A percentile compares a stretch with the other conserved stretches of the same genome.
Evolutionary conservation across 2,329 filamentous ascomycete species (phyloP).

Genomic region (Scolecobasidium constrictum): DNA sequence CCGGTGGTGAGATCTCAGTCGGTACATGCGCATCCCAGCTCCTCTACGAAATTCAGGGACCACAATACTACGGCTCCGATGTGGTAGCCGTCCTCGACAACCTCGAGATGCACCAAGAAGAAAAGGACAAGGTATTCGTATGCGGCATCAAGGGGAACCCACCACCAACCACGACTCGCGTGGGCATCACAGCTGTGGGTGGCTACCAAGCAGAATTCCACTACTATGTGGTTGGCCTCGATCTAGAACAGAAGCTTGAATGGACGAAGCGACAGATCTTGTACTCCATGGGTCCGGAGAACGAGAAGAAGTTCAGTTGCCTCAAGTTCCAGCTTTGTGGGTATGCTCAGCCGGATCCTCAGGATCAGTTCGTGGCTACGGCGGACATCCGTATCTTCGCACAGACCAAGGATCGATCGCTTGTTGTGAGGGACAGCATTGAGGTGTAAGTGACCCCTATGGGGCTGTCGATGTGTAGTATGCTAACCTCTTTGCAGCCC

Average conservation of each 20-base stretch:
- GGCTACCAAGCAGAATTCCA: constrained; percentile 12
- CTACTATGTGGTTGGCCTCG: constrained; percentile 17
- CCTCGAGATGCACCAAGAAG: constrained; percentile 11
- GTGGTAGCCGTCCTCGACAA: constrained; percentile 20
- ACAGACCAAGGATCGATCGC: constrained; percentile 12
- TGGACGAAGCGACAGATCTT: constrained; percentile 16
- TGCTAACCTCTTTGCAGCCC: background rate
- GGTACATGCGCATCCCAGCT: constrained; percentile 17
- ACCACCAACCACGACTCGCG: constrained; percentile 8
- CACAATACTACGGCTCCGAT: constrained; percentile 24
- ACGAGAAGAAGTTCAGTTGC: constrained; percentile 3
- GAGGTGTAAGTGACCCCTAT: no score
- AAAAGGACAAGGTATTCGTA: constrained; percentile 3
- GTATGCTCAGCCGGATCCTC: background rate
- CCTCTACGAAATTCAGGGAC: constrained; percentile 29
- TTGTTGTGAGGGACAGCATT: constrained; percentile 12
- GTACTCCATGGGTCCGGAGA: constrained; percentile 11
- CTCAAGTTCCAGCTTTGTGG: constrained; percentile 12
- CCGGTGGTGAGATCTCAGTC: constrained; percentile 20
- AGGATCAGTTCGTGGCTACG: constrained; percentile 18
- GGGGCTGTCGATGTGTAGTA: constrained; percentile 8
- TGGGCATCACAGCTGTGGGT: constrained; percentile 26
- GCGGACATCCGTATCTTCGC: constrained; percentile 12
- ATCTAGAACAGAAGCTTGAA: constrained; percentile 18
- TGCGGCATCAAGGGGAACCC: constrained; percentile 6